Percentiles rank a stretch among this genome's conserved stretches.
Conservation (phyloP, 202 grass and related monocot genomes). For the Zizania palustris region DNA sequence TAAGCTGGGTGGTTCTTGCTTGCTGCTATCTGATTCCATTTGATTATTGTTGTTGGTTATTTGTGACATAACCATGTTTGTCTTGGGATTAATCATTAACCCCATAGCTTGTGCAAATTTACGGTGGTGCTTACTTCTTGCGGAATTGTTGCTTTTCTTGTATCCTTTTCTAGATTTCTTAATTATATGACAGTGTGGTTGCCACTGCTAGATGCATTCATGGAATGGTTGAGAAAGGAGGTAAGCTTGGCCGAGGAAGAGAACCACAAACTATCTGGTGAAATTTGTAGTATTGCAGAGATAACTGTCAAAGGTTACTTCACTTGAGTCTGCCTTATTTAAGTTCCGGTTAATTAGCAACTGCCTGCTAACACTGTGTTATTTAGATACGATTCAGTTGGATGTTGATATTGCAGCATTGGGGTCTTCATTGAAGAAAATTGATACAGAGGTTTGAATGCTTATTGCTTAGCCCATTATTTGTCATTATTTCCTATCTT, state of each 20-base stretch:
- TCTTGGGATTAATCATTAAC: not conserved
- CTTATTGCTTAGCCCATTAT: not conserved
- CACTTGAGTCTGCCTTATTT: constrained; percentile 34
- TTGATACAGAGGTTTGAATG: constrained; percentile 53
- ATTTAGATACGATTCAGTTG: constrained; percentile 57
- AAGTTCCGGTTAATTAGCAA: constrained; percentile 11
- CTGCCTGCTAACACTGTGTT: constrained; percentile 1
- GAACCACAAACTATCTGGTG: constrained; percentile 45
- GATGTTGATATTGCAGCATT: constrained; percentile 63
- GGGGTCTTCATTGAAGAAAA: constrained; percentile 47
- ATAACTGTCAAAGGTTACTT: constrained; percentile 45
- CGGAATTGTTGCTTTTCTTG: not conserved
- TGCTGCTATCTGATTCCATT: constrained; percentile 2
- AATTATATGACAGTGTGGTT: not conserved
- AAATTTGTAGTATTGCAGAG: constrained; percentile 53
- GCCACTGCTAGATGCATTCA: constrained; percentile 46
- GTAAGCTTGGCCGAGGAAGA: constrained; percentile 46
- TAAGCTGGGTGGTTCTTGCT: constrained; percentile 11
- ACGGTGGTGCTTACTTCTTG: not conserved
- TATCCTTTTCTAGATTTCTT: constrained; percentile 6
- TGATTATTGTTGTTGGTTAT: not conserved
- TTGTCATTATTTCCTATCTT: not conserved
- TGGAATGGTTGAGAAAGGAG: constrained; percentile 63
- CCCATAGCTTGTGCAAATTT: not conserved
- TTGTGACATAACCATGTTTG: not conserved